Percentiles rank a stretch among this genome's conserved stretches.
phyloP scores from a whole-genome alignment of 768 basidiomycete species.

The Cyathus striatus region DNA sequence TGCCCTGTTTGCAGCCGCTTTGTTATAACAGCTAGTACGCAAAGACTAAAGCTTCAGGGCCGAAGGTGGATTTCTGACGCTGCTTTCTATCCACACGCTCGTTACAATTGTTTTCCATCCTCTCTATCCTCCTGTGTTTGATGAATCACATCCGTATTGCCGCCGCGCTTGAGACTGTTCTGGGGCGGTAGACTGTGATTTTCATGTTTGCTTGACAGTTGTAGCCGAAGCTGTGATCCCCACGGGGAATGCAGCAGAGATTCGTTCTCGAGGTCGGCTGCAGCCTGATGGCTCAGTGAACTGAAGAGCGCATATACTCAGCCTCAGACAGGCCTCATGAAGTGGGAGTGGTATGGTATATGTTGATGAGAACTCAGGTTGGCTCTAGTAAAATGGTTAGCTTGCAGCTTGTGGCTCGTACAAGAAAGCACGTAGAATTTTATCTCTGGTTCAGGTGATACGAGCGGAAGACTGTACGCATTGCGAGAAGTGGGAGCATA shows the following conservation, averaged over 20 bases:
- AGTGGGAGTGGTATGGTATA: too few species aligned
- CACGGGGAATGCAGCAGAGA: constrained; percentile 48
- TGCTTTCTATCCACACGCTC: constrained; percentile 2
- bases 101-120: constrained; percentile 5
- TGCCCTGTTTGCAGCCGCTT: constrained; percentile 11
- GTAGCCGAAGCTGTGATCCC: constrained; percentile 34
- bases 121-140: constrained; percentile 3
- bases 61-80: constrained; percentile 1
- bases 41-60: constrained; percentile 10
- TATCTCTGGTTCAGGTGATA: constrained; percentile 13
- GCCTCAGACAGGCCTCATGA: too few species aligned
- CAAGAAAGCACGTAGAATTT: constrained; percentile 22
- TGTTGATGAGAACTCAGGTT: constrained; percentile 16
- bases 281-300: constrained; percentile 9
- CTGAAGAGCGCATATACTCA: constrained; percentile 4
- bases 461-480: constrained; percentile 25
- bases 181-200: too few species aligned
- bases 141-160: constrained; percentile 9
- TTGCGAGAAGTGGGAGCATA: constrained; percentile 15
- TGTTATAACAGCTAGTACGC: constrained; percentile 10
- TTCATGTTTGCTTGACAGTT: constrained; percentile 17
- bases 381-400: constrained; percentile 13
- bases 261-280: constrained; percentile 47
- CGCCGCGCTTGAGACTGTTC: neutral
- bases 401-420: constrained; percentile 22